These are phyloP conservation scores for Lolium multiflorum DNA, from an alignment of 176 grass and related monocot genomes.

Conservation along the genomic window DNA sequence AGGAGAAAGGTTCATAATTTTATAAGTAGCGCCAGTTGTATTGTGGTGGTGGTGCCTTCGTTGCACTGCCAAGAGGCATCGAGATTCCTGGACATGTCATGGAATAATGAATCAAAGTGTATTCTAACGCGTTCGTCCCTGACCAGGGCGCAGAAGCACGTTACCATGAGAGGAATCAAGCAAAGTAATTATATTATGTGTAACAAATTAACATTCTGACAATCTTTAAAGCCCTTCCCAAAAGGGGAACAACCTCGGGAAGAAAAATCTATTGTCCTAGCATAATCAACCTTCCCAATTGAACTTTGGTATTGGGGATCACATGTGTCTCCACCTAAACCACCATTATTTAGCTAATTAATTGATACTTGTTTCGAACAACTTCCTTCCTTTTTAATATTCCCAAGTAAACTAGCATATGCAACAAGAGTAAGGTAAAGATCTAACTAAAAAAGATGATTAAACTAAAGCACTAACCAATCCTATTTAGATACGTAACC, in stretches of 20 bases:
- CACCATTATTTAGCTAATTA: conserved; percentile 35
- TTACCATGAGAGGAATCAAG: conserved; percentile 50
- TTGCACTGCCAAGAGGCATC: conserved; percentile 44
- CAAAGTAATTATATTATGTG: conserved; percentile 34
- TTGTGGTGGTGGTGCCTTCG: conserved; percentile 14
- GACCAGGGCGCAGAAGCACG: conserved; percentile 39
- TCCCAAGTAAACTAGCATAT: conserved; percentile 14
- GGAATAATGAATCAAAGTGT: conserved; percentile 62
- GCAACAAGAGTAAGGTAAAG: conserved; percentile 12
- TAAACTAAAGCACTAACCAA: conserved; percentile 52
- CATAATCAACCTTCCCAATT: conserved; percentile 37
- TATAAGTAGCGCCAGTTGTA: conserved; percentile 3
- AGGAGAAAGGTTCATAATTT: conserved; percentile 14
- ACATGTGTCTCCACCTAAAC: conserved; percentile 55
- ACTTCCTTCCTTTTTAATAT: conserved; percentile 23
- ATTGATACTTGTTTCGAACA: conserved; percentile 43
- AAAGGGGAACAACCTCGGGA: conserved; percentile 46
- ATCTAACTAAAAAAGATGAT: conserved; percentile 24
- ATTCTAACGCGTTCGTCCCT: conserved; percentile 46
- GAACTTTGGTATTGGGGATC: conserved; percentile 51
- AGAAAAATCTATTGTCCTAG: conserved; percentile 40
- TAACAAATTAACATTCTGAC: conserved; percentile 24
- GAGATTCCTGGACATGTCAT: conserved; percentile 55
- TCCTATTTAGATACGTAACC: conserved; percentile 48
- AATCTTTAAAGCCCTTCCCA: conserved; percentile 43